Percentiles rank a stretch among this genome's conserved stretches.
These are phyloP conservation scores for Fomitopsis serialis DNA, from an alignment of 768 basidiomycete species.

Conservation along the genomic window DNA sequence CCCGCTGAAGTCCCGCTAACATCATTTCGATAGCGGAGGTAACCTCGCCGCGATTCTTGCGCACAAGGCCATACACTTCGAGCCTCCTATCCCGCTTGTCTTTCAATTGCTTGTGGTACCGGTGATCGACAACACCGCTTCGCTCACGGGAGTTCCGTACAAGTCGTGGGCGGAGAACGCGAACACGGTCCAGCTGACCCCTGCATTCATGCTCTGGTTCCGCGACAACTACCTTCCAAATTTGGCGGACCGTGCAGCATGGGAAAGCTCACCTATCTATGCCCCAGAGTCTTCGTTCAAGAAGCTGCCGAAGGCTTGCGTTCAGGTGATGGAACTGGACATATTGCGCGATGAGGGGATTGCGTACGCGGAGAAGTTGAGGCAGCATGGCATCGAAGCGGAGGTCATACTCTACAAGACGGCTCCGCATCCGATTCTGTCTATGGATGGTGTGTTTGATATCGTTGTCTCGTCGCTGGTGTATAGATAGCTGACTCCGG, in stretches of 20 bases:
- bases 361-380: constrained; percentile 54
- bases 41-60: constrained; percentile 64
- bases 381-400: constrained; percentile 43
- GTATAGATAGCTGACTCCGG: background rate
- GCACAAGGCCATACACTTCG: constrained; percentile 49
- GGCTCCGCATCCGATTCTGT: constrained; percentile 69
- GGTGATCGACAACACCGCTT: constrained; percentile 67
- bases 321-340: constrained; percentile 61
- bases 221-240: constrained; percentile 63
- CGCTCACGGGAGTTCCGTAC: constrained; percentile 29
- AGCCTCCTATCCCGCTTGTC: constrained; percentile 46
- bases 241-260: constrained; percentile 50
- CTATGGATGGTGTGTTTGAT: constrained; percentile 57
- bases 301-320: constrained; percentile 53
- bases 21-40: constrained; percentile 48
- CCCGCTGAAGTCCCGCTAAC: too few relatives aligned
- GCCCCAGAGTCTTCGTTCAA: constrained; percentile 51
- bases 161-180: constrained; percentile 53
- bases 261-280: constrained; percentile 69
- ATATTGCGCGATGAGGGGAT: constrained; percentile 64
- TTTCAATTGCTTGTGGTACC: constrained; percentile 69
- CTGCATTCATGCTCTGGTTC: constrained; percentile 73
- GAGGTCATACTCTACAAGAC: constrained; percentile 53
- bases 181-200: constrained; percentile 53
- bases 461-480: background rate